Evolutionary conservation across 2,329 filamentous ascomycete species (phyloP).

Genomic region (Botryosphaeria agaves): DNA sequence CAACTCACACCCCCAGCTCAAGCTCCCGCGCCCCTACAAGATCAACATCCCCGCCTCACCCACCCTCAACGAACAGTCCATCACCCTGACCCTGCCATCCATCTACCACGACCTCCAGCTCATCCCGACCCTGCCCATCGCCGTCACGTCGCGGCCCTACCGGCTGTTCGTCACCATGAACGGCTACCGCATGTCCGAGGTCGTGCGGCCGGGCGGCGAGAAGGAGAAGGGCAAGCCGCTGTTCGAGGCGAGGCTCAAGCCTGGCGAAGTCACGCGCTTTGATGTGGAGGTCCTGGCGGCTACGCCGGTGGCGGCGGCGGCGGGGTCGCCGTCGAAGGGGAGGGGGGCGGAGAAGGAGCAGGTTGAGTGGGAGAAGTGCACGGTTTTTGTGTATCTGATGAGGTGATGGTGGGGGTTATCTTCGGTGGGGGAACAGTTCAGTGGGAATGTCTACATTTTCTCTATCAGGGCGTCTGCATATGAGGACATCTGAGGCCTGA

Average conservation of each 20-base stretch:
- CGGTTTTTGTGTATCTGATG: constrained; percentile 55
- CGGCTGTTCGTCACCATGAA: constrained; percentile 62
- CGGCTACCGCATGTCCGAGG: constrained; percentile 41
- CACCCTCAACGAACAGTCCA: constrained; percentile 50
- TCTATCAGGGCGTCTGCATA: neutral
- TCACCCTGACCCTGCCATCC: constrained; percentile 51
- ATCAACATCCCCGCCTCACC: constrained; percentile 48
- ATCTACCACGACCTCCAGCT: constrained; percentile 57
- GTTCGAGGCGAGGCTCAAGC: constrained; percentile 56
- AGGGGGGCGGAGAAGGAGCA: constrained; percentile 24
- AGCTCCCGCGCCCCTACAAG: constrained; percentile 38
- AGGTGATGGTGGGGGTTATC: constrained; percentile 18
- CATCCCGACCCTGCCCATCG: constrained; percentile 45
- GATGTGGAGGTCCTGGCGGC: constrained; percentile 64
- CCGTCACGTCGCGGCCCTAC: constrained; percentile 51
- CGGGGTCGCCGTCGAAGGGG: constrained; percentile 27
- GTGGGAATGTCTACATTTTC: neutral
- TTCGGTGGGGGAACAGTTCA: neutral
- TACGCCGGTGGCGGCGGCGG: constrained; percentile 37
- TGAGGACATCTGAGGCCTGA: neutral
- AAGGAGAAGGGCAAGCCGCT: constrained; percentile 40
- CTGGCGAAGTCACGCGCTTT: constrained; percentile 57
- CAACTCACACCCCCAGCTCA: constrained; percentile 49
- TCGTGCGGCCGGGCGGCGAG: constrained; percentile 22
- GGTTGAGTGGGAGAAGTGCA: constrained; percentile 64